Evolutionary conservation across 345 rosid genomes (phyloP).

Genomic region (Aquilaria malaccensis): DNA sequence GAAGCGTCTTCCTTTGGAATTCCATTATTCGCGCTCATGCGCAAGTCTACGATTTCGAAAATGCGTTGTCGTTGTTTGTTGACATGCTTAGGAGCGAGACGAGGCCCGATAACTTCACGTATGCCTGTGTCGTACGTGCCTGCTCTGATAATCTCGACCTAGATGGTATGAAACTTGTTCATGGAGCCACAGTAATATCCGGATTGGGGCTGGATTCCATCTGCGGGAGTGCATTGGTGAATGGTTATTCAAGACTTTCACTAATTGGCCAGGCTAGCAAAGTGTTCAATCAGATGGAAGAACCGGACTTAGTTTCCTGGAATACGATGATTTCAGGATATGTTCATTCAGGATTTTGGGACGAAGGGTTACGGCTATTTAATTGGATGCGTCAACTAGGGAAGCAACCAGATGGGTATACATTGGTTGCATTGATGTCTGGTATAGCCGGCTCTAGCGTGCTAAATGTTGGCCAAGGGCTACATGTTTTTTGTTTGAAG

Average conservation of each 20-base stretch:
- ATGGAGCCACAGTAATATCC: slow-evolving; percentile 45
- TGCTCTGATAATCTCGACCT: slow-evolving; percentile 45
- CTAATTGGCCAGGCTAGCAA: slow-evolving; percentile 47
- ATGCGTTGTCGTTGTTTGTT: slow-evolving; percentile 30
- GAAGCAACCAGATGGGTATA: slow-evolving; percentile 56
- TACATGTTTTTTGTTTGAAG: slow-evolving; percentile 75
- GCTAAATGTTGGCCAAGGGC: slow-evolving; percentile 37
- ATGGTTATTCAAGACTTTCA: slow-evolving; percentile 55
- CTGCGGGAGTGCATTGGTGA: slow-evolving; percentile 55
- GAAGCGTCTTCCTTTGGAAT: slow-evolving; percentile 85
- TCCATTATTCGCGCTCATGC: slow-evolving; percentile 73
- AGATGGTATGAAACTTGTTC: slow-evolving; percentile 38
- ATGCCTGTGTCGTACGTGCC: slow-evolving; percentile 59
- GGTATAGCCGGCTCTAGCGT: slow-evolving; percentile 41
- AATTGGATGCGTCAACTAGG: slow-evolving; percentile 41
- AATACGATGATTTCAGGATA: slow-evolving; percentile 77
- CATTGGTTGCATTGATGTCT: slow-evolving; percentile 51
- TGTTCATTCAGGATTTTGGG: slow-evolving; percentile 42
- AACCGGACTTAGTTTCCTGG: slow-evolving; percentile 75
- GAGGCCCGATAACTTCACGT: slow-evolving; percentile 67
- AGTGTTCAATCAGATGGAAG: slow-evolving; percentile 38
- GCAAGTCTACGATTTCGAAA: slow-evolving; percentile 25
- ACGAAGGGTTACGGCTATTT: slow-evolving; percentile 43
- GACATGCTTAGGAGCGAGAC: slow-evolving; percentile 41
- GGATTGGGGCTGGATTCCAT: slow-evolving; percentile 53